Evolutionary conservation across 352 stramenopile species (phyloP), one percentile per base, ranked within the genome.

Genomic region (Globisporangium viniferum): DNA sequence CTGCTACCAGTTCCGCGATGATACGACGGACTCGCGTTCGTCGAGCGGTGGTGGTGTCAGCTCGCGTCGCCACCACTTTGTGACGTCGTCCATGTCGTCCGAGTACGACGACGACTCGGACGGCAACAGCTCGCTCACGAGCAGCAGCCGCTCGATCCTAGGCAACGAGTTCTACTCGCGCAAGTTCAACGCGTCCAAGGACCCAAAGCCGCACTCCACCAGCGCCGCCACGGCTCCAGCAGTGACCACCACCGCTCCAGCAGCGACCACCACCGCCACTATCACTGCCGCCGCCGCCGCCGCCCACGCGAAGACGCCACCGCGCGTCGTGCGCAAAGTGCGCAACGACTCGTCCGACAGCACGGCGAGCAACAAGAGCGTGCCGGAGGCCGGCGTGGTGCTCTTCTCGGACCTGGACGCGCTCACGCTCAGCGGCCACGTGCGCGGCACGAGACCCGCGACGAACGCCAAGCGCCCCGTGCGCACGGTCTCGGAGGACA

Each of bases 331-430:
- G 0, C 53, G 66, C 44, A 92, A 89, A 62, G 67, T 73, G 56
- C 79, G 77, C 14, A 76, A 72, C n/a, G 73, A 71, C 53, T 90
- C 84, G 31, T 73, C 67, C 15, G 78, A 88, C 22, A 84, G 73
- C 39, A 74, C 41, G 48, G 55, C 53, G 12, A 84, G 76, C 51
- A 66, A 68, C 41, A 73, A 71, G 31, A 88, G 78, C 27, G 59
- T 64, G 1, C 72, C 75, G n/a, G 64, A 69, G 15, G 64, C 46
- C 5, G 82, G 84, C 35, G 69, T 92, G 8, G 75, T 92, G 64
- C 65, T 92, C 62, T 64, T 92, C 41, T 88, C 81, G 29, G 84
- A 92, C 39, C 68, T 90, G 31, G 84, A 92, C 31, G 78, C 73
- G 55, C 65, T 89, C 27, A 87, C 84, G 44, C 75, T 92, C 39